These are phyloP conservation scores for Prunella vulgaris DNA, from an alignment of 257 asterid genomes.

Conservation along the genomic window DNA sequence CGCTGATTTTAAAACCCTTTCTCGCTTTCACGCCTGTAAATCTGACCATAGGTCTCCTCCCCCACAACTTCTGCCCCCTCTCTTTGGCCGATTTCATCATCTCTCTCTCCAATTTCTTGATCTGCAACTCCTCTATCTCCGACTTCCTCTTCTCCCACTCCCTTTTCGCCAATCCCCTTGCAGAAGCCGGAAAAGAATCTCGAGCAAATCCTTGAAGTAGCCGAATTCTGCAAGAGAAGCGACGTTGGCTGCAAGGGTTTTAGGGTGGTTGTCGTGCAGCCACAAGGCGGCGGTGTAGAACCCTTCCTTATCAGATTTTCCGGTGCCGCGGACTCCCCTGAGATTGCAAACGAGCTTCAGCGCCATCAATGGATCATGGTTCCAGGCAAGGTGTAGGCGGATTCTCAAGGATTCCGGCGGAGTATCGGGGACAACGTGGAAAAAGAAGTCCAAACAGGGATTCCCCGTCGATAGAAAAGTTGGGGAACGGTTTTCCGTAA, in stretches of 20 bases:
- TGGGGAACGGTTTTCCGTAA: too few species aligned
- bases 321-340: slow-evolving; percentile 42
- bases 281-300: slow-evolving; percentile 27
- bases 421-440: slow-evolving; percentile 37
- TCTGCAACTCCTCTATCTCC: not conserved
- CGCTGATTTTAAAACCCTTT: not conserved
- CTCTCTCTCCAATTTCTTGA: not conserved
- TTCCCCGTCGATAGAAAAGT: too few species aligned
- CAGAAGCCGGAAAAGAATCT: slow-evolving; percentile 38
- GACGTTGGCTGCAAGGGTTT: slow-evolving; percentile 36
- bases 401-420: slow-evolving; percentile 15
- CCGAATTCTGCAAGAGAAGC: slow-evolving; percentile 34
- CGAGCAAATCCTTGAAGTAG: slow-evolving; percentile 51
- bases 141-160: not conserved
- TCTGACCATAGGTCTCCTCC: not conserved
- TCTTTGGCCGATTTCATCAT: too few species aligned
- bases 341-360: slow-evolving; percentile 28
- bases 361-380: too few species aligned
- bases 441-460: slow-evolving; percentile 6
- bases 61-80: not conserved
- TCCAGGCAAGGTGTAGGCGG: not conserved
- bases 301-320: slow-evolving; percentile 36
- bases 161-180: slow-evolving; percentile 48
- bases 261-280: slow-evolving; percentile 43
- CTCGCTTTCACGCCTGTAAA: too few species aligned